Conservation (phyloP, 2,329 filamentous ascomycete species). For the Ascochyta pisi region DNA sequence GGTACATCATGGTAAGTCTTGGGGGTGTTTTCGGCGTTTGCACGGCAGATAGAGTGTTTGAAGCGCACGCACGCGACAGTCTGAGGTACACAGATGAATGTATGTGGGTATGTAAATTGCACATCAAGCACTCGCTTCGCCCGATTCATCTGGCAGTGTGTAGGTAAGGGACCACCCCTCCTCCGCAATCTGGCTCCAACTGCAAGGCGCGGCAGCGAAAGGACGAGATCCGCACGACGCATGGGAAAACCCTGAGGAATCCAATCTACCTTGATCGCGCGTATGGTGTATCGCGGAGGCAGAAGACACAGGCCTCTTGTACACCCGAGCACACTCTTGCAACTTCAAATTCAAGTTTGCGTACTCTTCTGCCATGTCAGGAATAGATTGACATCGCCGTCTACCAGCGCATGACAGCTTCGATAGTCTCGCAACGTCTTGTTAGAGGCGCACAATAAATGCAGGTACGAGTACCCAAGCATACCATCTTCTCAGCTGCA, state of each 20-base stretch:
- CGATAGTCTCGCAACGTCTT: not conserved
- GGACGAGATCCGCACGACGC: not conserved
- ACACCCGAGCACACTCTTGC: not conserved
- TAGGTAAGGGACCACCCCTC: conserved; percentile 1
- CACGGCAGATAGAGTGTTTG: not conserved
- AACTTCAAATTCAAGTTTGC: not conserved
- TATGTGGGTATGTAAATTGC: not conserved
- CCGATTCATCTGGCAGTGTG: not conserved
- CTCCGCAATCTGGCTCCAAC: not conserved
- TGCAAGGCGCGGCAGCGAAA: not conserved
- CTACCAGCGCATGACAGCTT: not conserved
- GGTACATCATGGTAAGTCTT: not conserved
- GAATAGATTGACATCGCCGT: not conserved
- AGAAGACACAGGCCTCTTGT: not conserved
- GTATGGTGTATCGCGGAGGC: not conserved
- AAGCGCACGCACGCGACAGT: not conserved
- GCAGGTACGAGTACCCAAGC: not conserved
- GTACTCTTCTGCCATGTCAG: not conserved
- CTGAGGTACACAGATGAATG: too few species aligned
- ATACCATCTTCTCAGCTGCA: not conserved
- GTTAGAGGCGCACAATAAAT: not conserved
- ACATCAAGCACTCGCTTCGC: not conserved
- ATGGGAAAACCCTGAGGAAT: conserved; percentile 4
- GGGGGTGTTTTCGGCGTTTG: not conserved
- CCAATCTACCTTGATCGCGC: conserved; percentile 6